Evolutionary conservation across 73 alveolate species (phyloP).

Genomic region (Stentor roeselii): DNA sequence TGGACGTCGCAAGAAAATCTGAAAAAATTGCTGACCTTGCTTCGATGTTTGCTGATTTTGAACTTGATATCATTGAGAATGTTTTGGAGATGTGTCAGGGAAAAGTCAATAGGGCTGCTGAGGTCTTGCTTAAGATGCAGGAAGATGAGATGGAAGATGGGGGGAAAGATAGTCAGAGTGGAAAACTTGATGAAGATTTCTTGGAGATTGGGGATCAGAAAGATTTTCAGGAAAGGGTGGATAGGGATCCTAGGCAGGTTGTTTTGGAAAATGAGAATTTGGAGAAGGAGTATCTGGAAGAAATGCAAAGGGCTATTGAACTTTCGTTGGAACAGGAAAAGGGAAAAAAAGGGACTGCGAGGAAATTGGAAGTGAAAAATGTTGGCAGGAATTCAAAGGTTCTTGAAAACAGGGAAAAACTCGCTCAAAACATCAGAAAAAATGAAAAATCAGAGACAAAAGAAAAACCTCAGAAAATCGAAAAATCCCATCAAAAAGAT

Average conservation of each 20-base stretch:
- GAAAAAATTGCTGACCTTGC: not conserved
- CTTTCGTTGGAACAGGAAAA: not conserved
- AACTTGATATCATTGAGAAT: not conserved
- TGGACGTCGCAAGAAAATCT: not conserved
- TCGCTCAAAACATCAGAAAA: not conserved
- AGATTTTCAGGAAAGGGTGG: not conserved
- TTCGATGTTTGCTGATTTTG: not conserved
- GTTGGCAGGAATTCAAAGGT: not conserved
- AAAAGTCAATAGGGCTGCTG: not conserved
- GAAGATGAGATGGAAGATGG: not conserved
- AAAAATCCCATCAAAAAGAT: not conserved
- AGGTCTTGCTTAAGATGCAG: not conserved
- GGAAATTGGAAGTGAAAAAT: not conserved
- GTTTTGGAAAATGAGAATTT: not conserved
- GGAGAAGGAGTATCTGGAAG: not conserved
- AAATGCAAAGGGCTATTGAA: not conserved
- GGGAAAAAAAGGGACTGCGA: too few species aligned
- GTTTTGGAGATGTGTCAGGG: not conserved
- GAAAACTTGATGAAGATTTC: too few species aligned
- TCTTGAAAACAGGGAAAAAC: not conserved
- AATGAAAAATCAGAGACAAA: not conserved
- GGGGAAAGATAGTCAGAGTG: not conserved
- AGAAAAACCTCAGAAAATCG: not conserved
- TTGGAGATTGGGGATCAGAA: not conserved
- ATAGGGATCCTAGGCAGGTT: not conserved